Evolutionary conservation across 768 basidiomycete species (phyloP), one percentile per base, ranked within the genome.

Genomic region (Boletus pseudo-olivaceus): DNA sequence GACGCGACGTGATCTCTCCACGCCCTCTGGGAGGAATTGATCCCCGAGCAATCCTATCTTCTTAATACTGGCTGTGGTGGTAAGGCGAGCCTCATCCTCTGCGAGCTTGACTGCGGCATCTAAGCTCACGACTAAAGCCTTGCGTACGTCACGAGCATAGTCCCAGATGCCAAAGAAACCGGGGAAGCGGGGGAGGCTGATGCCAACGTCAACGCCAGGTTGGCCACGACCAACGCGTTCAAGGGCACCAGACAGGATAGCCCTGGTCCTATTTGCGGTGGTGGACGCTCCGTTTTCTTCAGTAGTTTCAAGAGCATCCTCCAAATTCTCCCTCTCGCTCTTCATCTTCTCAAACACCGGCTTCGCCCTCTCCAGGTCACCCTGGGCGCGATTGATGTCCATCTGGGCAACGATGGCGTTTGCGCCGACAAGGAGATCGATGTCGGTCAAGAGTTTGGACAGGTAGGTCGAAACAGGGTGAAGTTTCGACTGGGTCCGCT

Each of bases 401-500:
- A 79, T 67, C 53, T 86, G 80, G 2, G 97, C 94, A n/a, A 93
- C 84, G 55, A 93, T 83, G 30, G 85, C 82, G 66, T 99, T 99
- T 57, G 93, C 82, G 11, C 84, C 77, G 4, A 89, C 88, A 54
- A 99, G 84, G 26, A 97, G 75, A 58, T 93, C 91, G 47, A 99
- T 78, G 68, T 99, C 96, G 47, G 84, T 77, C 55, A 99, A 81
- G n/a, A 98, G 79, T 66, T 96, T 87, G 61, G 81, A 80, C 47
- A 99, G 82, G 73, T 96, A 99, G 14, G 93, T 96, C 56, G 89
- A 84, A 12, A 87, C 94, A 15, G 97, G 97, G 23, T 90, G 85
- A 41, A 99, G 86, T 75, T 98, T 99, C 43, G 93, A 96, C 73
- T 92, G 93, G n/a, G 88, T 81, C 27, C 97, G 87, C 76, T 98